Conservation (phyloP, 176 grass and related monocot species). For the Oryza longistaminata region DNA sequence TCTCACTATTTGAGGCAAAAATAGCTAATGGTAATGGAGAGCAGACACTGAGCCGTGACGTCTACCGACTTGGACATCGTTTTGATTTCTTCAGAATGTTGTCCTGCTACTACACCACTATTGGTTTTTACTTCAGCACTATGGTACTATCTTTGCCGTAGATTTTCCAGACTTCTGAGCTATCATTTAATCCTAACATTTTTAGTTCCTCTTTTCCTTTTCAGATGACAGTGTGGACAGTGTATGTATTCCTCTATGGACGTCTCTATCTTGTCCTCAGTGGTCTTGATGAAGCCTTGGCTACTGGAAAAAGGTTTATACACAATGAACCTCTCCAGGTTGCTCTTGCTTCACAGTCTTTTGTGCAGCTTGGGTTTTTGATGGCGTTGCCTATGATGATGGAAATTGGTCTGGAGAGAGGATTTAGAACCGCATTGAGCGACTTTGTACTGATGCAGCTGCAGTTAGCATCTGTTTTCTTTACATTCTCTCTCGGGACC, state of each 20-base stretch:
- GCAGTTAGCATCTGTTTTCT: conserved; percentile 92
- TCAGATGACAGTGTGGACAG: conserved; percentile 83
- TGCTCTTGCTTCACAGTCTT: conserved; percentile 86
- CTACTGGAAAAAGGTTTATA: conserved; percentile 59
- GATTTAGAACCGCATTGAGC: conserved; percentile 89
- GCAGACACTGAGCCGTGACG: conserved; percentile 80
- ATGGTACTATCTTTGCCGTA: conserved; percentile 52
- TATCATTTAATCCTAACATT: conserved; percentile 24
- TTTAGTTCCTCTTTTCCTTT: conserved; percentile 24
- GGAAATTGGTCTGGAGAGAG: conserved; percentile 97
- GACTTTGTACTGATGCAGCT: conserved; percentile 97
- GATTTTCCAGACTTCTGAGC: conserved; percentile 17
- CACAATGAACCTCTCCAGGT: conserved; percentile 87
- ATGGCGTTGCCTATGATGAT: conserved; percentile 98
- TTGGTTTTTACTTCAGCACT: conserved; percentile 95
- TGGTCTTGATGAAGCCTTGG: conserved; percentile 68
- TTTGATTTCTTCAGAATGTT: conserved; percentile 99
- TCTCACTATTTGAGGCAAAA: conserved; percentile 92
- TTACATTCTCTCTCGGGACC: conserved; percentile 90
- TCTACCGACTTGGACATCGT: conserved; percentile 84
- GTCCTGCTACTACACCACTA: conserved; percentile 92
- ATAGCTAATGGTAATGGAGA: conserved; percentile 94
- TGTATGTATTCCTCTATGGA: conserved; percentile 94
- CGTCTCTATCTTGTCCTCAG: conserved; percentile 90
- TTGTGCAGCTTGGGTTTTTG: conserved; percentile 91